Conservation (phyloP, 2,329 filamentous ascomycete species). For the Mycosphaerella sp. region DNA sequence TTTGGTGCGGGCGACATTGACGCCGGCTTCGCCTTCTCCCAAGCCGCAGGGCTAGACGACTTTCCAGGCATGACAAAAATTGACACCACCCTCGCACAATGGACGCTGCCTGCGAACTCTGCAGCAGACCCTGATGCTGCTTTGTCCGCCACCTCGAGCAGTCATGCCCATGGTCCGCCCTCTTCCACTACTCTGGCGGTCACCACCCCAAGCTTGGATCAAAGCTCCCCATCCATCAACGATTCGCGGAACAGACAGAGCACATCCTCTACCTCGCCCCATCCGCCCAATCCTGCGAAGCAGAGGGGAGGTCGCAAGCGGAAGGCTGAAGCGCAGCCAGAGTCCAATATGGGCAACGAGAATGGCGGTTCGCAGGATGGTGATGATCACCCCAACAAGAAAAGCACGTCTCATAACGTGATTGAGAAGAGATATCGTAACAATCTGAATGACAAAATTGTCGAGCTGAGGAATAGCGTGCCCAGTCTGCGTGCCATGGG, state of each 20-base stretch:
- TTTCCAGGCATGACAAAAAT: constrained; percentile 20
- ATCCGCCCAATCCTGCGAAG: constrained; percentile 30
- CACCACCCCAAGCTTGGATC: constrained; percentile 24
- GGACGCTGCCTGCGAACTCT: constrained; percentile 23
- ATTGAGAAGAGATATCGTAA: constrained; percentile 96
- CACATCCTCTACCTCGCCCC: constrained; percentile 29
- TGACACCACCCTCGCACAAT: constrained; percentile 23
- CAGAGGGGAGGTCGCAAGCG: constrained; percentile 34
- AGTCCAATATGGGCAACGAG: constrained; percentile 37
- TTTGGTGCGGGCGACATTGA: constrained; percentile 26
- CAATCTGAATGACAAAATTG: constrained; percentile 96
- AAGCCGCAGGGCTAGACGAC: constrained; percentile 18
- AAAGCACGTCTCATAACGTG: constrained; percentile 87
- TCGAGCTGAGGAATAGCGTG: constrained; percentile 82
- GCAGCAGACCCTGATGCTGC: constrained; percentile 14
- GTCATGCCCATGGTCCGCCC: constrained; percentile 16
- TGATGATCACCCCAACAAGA: constrained; percentile 57
- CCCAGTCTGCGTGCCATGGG: constrained; percentile 81
- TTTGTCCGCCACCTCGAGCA: constrained; percentile 24
- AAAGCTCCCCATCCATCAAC: constrained; percentile 29
- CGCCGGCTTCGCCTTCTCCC: constrained; percentile 29
- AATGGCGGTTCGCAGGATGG: constrained; percentile 36
- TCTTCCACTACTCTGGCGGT: constrained; percentile 17
- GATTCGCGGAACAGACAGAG: constrained; percentile 26
- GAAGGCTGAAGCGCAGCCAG: constrained; percentile 29